Evolutionary conservation across 352 stramenopile species (phyloP), one percentile per base, ranked within the genome.

Genomic region (Pythium dissotocum): DNA sequence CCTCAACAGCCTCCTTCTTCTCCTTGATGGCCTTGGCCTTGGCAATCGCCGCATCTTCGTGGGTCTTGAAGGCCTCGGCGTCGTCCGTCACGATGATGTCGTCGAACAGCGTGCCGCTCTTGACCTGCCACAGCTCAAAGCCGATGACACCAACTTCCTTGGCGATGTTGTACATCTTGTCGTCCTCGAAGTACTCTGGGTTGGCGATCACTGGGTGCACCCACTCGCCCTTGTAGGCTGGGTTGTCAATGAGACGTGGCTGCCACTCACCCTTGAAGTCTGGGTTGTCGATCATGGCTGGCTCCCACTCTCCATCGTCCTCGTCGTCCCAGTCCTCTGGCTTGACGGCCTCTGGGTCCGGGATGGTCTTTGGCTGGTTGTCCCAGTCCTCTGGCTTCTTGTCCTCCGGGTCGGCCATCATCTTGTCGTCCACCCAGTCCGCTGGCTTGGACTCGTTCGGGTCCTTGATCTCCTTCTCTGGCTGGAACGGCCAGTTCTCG

Each of bases 91-190:
- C 82, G 49, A 99, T 87, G 70, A 99, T 99, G 80, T 99, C 97
- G 78, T 99, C 98, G 75, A 99, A 99, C 52, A 99, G 83, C 26
- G 97, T 99, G 76, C 98, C 98, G 40, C 93, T 94, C 78, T 98
- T 99, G 26, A 99, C 98, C 84, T 97, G 85, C 98, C 98, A 99
- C 40, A 99, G 88, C 87, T 99, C 98, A 70, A 99, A 99, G 63
- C 97, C 98, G 69, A 99, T 90, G 69, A 98, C 93, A 38, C 93
- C 97, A 46, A 98, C 98, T 76, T 91, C 79, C 76, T 98, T 98
- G 75, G 95, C 98, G 40, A 98, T 82, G 72, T 97, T 94, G 86
- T 99, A 94, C 74, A 99, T 84, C 35, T 91, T 82, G 16, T 96
- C 83, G 75, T 99, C 95, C 67, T 98, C 89, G 52, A 97, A 91